These are phyloP conservation scores for Annulohypoxylon truncatum DNA, from an alignment of 2,329 filamentous ascomycete genomes.

Conservation along the genomic window DNA sequence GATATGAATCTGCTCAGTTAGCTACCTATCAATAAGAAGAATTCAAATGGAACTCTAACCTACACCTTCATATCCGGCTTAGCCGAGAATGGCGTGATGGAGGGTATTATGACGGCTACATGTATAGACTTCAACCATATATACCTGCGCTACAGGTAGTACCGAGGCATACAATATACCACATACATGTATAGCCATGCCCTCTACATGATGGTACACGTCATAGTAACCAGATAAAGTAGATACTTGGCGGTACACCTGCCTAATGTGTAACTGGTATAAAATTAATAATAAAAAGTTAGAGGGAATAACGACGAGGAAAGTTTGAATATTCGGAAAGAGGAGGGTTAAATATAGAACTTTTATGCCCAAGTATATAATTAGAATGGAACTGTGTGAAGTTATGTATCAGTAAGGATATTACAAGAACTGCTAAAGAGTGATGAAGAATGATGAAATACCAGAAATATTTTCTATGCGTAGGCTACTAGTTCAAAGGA, in stretches of 20 bases:
- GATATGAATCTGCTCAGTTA: background rate
- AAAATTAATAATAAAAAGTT: background rate
- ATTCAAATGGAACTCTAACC: background rate
- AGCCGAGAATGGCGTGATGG: background rate
- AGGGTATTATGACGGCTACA: background rate
- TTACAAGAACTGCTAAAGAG: background rate
- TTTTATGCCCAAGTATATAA: too few species aligned
- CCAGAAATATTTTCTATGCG: too few species aligned
- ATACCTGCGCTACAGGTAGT: background rate
- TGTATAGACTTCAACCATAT: background rate
- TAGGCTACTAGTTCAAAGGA: too few species aligned
- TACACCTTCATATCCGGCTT: background rate
- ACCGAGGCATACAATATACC: background rate
- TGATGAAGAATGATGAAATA: background rate
- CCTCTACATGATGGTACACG: background rate
- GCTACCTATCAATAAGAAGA: background rate
- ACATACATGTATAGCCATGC: background rate
- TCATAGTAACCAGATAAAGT: background rate
- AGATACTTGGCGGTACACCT: background rate
- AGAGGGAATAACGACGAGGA: background rate
- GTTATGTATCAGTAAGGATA: background rate
- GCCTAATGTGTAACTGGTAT: background rate
- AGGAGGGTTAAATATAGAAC: background rate
- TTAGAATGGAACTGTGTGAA: background rate
- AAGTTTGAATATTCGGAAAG: background rate